Percentiles rank a stretch among this genome's conserved stretches.
phyloP scores from a whole-genome alignment of 2,329 filamentous ascomycete genomes.

The Nigrospora oryzae region DNA sequence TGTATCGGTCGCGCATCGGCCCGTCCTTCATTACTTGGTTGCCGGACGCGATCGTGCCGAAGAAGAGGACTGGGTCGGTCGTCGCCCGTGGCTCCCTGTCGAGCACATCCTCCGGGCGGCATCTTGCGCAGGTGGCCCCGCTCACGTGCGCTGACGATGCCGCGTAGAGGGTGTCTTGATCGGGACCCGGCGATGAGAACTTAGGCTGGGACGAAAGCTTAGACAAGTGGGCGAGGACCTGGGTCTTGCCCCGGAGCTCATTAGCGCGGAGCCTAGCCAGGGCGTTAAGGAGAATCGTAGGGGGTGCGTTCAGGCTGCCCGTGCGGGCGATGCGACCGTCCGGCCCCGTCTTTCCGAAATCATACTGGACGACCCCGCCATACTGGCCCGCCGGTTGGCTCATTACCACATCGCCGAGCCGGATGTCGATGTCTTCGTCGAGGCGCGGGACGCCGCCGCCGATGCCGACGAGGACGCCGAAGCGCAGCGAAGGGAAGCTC shows the following conservation, averaged over 20 bases:
- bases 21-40: not conserved
- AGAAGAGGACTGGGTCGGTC: constrained; percentile 2
- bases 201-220: too few species aligned
- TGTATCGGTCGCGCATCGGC: not conserved
- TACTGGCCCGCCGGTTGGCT: not conserved
- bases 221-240: too few species aligned
- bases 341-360: constrained; percentile 6
- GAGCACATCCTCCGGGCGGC: not conserved
- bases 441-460: constrained; percentile 10
- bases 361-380: constrained; percentile 1
- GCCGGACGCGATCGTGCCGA: not conserved
- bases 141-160: constrained; percentile 1
- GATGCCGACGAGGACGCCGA: constrained; percentile 17
- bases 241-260: constrained; percentile 7
- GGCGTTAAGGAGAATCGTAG: constrained; percentile 10
- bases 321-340: constrained; percentile 6
- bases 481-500: constrained; percentile 8
- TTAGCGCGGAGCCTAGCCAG: constrained; percentile 15
- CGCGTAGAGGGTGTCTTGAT: constrained; percentile 18
- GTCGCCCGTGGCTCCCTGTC: not conserved
- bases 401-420: not conserved
- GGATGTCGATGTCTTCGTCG: not conserved
- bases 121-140: not conserved
- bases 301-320: constrained; percentile 4
- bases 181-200: constrained; percentile 7